Percentiles rank a stretch among this genome's conserved stretches.
phyloP scores from a whole-genome alignment of 139 green algal genomes.

The Deuterostichococcus epilithicus region DNA sequence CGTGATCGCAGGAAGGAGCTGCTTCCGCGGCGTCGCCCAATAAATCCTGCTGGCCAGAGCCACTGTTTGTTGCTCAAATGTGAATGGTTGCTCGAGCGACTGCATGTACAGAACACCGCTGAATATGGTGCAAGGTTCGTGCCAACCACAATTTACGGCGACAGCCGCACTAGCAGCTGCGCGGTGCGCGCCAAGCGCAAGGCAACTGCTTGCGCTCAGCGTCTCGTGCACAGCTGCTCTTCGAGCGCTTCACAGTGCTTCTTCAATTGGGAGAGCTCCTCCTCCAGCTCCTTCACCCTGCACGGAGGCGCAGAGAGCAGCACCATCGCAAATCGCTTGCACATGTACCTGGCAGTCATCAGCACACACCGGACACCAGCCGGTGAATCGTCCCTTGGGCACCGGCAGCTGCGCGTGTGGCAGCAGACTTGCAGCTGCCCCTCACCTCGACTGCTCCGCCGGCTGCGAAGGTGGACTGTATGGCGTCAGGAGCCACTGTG shows the following conservation, averaged over 20 bases:
- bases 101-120: too few species aligned
- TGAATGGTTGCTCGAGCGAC: too few species aligned
- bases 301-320: not conserved
- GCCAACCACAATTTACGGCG: too few species aligned
- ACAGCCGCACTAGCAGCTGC: too few species aligned
- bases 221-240: slow-evolving; percentile 1
- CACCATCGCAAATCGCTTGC: not conserved
- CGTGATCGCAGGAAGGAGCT: too few species aligned
- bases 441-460: not conserved
- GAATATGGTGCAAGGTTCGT: too few species aligned
- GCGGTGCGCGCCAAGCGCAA: too few species aligned
- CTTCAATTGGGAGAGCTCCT: slow-evolving; percentile 6
- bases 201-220: too few species aligned
- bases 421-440: not conserved
- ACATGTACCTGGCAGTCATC: not conserved
- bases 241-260: slow-evolving; percentile 9
- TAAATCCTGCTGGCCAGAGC: too few species aligned
- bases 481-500: slow-evolving; percentile 52
- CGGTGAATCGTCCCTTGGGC: not conserved
- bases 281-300: slow-evolving; percentile 12
- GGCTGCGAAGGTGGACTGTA: slow-evolving; percentile 36
- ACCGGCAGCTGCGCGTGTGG: too few species aligned
- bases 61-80: too few species aligned
- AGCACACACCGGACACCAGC: not conserved
- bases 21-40: too few species aligned